Percentiles rank a stretch among this genome's conserved stretches.
Conservation (phyloP, 495 filamentous ascomycete species). For the Penicillium taxi region DNA sequence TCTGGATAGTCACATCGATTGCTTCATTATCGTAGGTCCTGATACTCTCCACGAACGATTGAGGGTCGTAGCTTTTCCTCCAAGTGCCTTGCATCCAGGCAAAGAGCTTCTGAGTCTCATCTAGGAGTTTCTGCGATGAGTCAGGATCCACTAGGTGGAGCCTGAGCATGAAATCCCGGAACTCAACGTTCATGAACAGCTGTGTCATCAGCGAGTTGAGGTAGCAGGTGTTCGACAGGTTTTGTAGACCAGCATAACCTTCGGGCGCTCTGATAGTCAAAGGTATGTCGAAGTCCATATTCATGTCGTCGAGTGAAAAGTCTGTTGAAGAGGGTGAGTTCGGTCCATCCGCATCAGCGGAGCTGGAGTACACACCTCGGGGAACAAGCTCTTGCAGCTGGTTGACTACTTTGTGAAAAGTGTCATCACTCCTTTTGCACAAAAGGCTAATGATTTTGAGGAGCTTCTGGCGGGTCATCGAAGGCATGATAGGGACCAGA, state of each 20-base stretch:
- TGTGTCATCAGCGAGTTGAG: conserved; percentile 93
- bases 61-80: conserved; percentile 62
- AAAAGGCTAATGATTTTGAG: conserved; percentile 55
- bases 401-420: conserved; percentile 45
- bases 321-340: no score
- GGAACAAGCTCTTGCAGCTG: conserved; percentile 47
- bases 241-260: conserved; percentile 76
- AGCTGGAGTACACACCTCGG: conserved; percentile 27
- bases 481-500: conserved; percentile 45
- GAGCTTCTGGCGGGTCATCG: conserved; percentile 51
- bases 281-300: conserved; percentile 52
- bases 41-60: conserved; percentile 63
- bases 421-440: conserved; percentile 43
- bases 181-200: conserved; percentile 91
- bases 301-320: no score
- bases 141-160: conserved; percentile 47
- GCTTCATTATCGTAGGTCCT: conserved; percentile 72
- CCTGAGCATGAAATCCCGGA: conserved; percentile 76
- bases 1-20: conserved; percentile 85
- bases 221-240: conserved; percentile 96
- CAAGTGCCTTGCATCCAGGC: conserved; percentile 76
- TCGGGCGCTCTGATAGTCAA: conserved; percentile 64
- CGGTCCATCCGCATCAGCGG: no score
- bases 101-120: conserved; percentile 74
- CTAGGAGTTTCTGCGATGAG: conserved; percentile 58